These are phyloP conservation scores for Fusarium nygamai DNA, from an alignment of 2,329 filamentous ascomycete genomes.

Conservation along the genomic window DNA sequence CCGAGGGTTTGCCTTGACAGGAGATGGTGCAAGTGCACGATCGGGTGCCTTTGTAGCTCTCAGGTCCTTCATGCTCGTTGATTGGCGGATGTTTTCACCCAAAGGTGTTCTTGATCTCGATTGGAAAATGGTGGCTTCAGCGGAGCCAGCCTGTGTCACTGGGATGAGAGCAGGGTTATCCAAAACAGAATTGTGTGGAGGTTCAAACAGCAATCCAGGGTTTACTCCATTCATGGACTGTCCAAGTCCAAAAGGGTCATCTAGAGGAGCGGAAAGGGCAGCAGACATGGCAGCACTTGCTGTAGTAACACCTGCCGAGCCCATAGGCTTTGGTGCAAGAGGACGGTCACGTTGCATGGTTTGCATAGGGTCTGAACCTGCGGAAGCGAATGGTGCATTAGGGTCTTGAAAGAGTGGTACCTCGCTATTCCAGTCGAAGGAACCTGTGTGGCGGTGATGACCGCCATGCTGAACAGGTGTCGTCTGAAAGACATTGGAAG, in stretches of 20 bases:
- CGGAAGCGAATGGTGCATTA: conserved; percentile 44
- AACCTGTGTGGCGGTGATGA: conserved; percentile 60
- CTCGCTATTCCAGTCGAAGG: conserved; percentile 66
- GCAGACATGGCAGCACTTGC: conserved; percentile 49
- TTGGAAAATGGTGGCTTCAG: conserved; percentile 42
- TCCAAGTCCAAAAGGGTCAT: conserved; percentile 62
- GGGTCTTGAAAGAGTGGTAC: conserved; percentile 65
- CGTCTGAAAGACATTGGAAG: conserved; percentile 55
- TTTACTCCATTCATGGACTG: conserved; percentile 63
- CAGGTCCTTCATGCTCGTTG: conserved; percentile 57
- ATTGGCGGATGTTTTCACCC: conserved; percentile 55
- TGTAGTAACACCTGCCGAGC: conserved; percentile 42
- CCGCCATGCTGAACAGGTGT: conserved; percentile 43
- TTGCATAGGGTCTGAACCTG: conserved; percentile 51
- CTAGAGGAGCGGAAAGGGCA: conserved; percentile 56
- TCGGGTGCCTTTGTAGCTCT: conserved; percentile 55
- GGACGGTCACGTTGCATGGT: conserved; percentile 55
- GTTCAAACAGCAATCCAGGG: conserved; percentile 67
- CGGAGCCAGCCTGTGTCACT: conserved; percentile 43
- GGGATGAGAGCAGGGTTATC: conserved; percentile 49
- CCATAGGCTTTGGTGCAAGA: conserved; percentile 61
- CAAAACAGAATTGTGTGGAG: conserved; percentile 60
- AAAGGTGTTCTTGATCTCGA: conserved; percentile 41
- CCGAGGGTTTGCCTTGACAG: conserved; percentile 59
- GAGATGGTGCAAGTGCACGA: conserved; percentile 58